Evolutionary conservation across 768 basidiomycete species (phyloP).

Genomic region (Suillus weaverae): DNA sequence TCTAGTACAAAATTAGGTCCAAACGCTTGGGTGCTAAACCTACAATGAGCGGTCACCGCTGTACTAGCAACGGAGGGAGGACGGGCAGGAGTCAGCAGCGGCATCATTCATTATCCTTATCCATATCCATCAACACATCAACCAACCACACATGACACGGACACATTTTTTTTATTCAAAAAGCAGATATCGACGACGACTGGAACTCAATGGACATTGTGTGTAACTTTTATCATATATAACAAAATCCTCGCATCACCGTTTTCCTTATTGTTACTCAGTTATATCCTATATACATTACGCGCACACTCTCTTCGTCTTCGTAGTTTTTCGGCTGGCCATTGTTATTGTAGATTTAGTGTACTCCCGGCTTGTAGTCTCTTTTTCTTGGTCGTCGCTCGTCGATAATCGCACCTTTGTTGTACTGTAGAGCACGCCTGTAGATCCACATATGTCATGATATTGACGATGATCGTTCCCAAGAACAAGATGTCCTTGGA

Average conservation of each 20-base stretch:
- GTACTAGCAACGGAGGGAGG: neutral
- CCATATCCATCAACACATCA: neutral
- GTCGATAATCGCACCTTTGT: constrained; percentile 1
- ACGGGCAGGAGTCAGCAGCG: neutral
- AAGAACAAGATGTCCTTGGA: neutral
- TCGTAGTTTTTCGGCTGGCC: neutral
- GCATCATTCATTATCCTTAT: constrained; percentile 30
- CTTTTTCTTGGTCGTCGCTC: constrained; percentile 6
- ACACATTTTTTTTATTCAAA: constrained; percentile 11
- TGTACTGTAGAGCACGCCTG: neutral
- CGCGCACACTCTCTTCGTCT: neutral
- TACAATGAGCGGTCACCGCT: constrained; percentile 17
- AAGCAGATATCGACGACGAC: constrained; percentile 13
- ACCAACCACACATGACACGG: constrained; percentile 21
- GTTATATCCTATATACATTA: constrained; percentile 3
- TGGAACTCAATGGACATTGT: constrained; percentile 16
- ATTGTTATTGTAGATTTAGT: constrained; percentile 6
- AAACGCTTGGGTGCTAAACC: constrained; percentile 37
- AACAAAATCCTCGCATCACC: neutral
- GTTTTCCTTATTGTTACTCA: constrained; percentile 4
- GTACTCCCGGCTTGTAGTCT: neutral
- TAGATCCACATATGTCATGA: constrained; percentile 2
- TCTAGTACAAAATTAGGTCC: constrained; percentile 37
- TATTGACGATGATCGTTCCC: neutral
- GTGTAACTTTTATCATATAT: neutral